Evolutionary conservation across 2,329 filamentous ascomycete genomes (phyloP).

Genomic region (Fusarium foetens): DNA sequence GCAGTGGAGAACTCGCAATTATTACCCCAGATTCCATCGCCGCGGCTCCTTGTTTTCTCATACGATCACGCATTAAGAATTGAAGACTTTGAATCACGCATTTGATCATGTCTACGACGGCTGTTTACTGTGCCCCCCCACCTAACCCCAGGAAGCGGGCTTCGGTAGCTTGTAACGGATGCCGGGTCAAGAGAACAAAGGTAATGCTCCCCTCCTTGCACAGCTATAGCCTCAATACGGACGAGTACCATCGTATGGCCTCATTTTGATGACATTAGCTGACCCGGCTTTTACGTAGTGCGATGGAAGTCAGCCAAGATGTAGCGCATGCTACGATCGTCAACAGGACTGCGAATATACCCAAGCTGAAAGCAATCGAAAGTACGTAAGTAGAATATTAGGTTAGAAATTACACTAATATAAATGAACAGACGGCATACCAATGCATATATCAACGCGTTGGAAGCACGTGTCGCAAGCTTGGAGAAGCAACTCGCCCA

Average conservation of each 20-base stretch:
- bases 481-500: neutral
- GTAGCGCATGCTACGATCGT: slow-evolving; percentile 5
- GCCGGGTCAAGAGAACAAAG: slow-evolving; percentile 11
- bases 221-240: neutral
- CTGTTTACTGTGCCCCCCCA: neutral
- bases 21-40: neutral
- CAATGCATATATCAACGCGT: slow-evolving; percentile 8
- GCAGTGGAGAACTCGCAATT: neutral
- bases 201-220: neutral
- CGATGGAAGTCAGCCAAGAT: slow-evolving; percentile 7
- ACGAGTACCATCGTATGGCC: neutral
- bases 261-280: rapidly evolving
- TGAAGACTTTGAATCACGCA: neutral
- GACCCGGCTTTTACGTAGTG: neutral
- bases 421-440: neutral
- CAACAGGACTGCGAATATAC: slow-evolving; percentile 9
- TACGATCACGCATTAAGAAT: neutral
- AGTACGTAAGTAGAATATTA: neutral
- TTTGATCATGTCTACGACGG: neutral
- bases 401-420: rapidly evolving
- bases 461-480: slow-evolving; percentile 1
- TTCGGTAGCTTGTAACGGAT: slow-evolving; percentile 10
- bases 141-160: slow-evolving; percentile 10
- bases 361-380: slow-evolving; percentile 10
- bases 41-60: neutral